A percentile compares a stretch with the other conserved stretches of the same genome.
Evolutionary conservation across 2,329 filamentous ascomycete species (phyloP).

Genomic region (Colletotrichum endophyticum): DNA sequence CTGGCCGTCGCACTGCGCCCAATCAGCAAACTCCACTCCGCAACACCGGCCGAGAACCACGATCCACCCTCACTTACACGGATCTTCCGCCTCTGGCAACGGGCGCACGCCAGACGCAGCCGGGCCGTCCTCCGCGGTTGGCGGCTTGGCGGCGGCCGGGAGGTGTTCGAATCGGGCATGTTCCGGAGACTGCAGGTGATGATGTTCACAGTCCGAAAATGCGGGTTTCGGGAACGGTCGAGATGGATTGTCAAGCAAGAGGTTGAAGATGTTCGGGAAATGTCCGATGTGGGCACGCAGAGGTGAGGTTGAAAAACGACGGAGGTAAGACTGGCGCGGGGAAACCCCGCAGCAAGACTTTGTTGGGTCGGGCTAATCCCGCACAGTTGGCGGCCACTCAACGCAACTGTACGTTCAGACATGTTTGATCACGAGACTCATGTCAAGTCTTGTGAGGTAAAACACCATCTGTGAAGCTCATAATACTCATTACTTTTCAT

Average conservation of each 20-base stretch:
- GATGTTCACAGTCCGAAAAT: background rate
- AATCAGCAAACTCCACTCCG: background rate
- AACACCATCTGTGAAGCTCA: background rate
- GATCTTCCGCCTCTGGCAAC: slow-evolving; percentile 56
- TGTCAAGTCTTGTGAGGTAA: background rate
- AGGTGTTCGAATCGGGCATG: slow-evolving; percentile 4
- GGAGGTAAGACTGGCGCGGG: background rate
- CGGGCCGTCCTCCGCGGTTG: slow-evolving; percentile 28
- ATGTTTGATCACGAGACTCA: background rate
- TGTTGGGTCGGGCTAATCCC: slow-evolving; percentile 7
- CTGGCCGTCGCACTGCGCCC: slow-evolving; percentile 47
- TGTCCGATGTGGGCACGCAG: slow-evolving; percentile 6
- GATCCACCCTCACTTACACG: slow-evolving; percentile 36
- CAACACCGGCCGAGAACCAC: background rate
- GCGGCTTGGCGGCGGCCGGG: slow-evolving; percentile 20
- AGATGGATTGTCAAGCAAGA: background rate
- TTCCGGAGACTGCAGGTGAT: background rate
- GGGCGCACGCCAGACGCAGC: slow-evolving; percentile 24
- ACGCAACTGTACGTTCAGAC: background rate
- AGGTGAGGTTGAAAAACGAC: slow-evolving; percentile 18
- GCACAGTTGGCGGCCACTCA: background rate
- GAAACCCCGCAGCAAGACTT: background rate
- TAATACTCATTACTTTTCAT: background rate
- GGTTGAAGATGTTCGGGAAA: background rate
- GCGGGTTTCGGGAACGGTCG: background rate